phyloP scores from a whole-genome alignment of 371 early-diverging fungal species.

The Apophysomyces elegans region DNA sequence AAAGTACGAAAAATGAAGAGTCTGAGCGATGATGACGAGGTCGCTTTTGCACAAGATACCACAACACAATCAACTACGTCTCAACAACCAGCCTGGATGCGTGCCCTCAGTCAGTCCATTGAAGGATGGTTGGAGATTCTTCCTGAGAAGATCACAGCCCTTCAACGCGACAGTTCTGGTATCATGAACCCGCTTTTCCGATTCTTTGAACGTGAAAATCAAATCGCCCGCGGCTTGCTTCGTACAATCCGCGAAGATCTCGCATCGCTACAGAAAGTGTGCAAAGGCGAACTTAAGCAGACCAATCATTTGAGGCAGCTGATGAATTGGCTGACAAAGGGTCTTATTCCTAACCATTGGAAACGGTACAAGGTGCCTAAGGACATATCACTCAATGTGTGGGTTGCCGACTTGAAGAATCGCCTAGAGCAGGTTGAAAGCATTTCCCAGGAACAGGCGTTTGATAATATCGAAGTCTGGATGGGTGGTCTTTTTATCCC shows the following conservation, averaged over 20 bases:
- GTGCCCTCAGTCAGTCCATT: conserved; percentile 57
- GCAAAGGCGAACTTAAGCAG: conserved; percentile 80
- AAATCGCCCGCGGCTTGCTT: conserved; percentile 68
- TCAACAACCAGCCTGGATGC: conserved; percentile 82
- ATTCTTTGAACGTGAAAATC: conserved; percentile 84
- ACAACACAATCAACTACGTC: conserved; percentile 21
- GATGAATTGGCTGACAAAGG: conserved; percentile 70
- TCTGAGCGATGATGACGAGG: conserved; percentile 84
- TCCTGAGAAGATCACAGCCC: conserved; percentile 54
- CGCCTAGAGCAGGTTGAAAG: conserved; percentile 71
- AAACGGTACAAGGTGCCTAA: conserved; percentile 73
- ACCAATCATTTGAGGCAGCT: conserved; percentile 84
- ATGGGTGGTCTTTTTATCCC: conserved; percentile 90
- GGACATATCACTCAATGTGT: conserved; percentile 62
- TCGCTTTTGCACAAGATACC: conserved; percentile 43
- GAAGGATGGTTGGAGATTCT: conserved; percentile 65
- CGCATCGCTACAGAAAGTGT: conserved; percentile 63
- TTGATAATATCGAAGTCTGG: conserved; percentile 65
- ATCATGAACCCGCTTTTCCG: conserved; percentile 78
- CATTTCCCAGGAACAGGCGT: conserved; percentile 50
- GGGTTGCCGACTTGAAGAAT: conserved; percentile 76
- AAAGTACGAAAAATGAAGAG: conserved; percentile 88
- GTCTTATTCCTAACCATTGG: conserved; percentile 84
- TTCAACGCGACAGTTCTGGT: conserved; percentile 47
- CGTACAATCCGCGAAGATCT: conserved; percentile 71